These are phyloP conservation scores for Trichoderma brevicompactum DNA, from an alignment of 2,329 filamentous ascomycete species.

Conservation along the genomic window DNA sequence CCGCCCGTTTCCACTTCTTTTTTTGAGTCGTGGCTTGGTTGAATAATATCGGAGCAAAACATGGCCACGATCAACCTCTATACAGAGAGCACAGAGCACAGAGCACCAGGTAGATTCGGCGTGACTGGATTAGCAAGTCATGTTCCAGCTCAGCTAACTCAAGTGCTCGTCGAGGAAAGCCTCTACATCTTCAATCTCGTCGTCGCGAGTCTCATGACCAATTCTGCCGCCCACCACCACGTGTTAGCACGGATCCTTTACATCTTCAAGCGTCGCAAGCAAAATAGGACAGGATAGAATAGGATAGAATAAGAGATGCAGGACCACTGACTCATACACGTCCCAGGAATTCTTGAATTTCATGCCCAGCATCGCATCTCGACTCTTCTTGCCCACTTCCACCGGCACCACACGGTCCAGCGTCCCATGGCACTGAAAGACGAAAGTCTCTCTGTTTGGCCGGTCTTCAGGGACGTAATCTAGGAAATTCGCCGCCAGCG, in stretches of 20 bases:
- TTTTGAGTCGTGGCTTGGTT: too few relatives aligned
- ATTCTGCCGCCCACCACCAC: slow-evolving; percentile 58
- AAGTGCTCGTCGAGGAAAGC: slow-evolving; percentile 39
- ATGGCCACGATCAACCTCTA: too few relatives aligned
- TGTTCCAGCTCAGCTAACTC: neutral
- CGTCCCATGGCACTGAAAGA: slow-evolving; percentile 84
- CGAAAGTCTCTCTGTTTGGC: slow-evolving; percentile 66
- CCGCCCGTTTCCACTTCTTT: neutral
- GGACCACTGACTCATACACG: slow-evolving; percentile 67
- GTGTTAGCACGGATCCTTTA: neutral
- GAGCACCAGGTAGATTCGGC: neutral
- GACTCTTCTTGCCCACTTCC: slow-evolving; percentile 67
- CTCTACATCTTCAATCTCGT: slow-evolving; percentile 85
- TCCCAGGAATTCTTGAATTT: slow-evolving; percentile 77
- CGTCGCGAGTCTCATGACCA: slow-evolving; percentile 72
- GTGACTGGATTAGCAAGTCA: neutral
- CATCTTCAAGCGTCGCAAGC: too few relatives aligned
- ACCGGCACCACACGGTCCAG: slow-evolving; percentile 72
- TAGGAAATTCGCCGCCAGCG: slow-evolving; percentile 60
- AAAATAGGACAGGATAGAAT: too few relatives aligned
- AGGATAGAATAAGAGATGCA: neutral
- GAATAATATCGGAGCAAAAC: too few relatives aligned
- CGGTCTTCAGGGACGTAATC: slow-evolving; percentile 42
- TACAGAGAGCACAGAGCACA: neutral
- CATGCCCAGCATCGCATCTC: slow-evolving; percentile 64